A percentile compares a stretch with the other conserved stretches of the same genome.
These are phyloP conservation scores for Pseudogymnoascus sp. DNA, from an alignment of 2,329 filamentous ascomycete genomes.

Conservation along the genomic window DNA sequence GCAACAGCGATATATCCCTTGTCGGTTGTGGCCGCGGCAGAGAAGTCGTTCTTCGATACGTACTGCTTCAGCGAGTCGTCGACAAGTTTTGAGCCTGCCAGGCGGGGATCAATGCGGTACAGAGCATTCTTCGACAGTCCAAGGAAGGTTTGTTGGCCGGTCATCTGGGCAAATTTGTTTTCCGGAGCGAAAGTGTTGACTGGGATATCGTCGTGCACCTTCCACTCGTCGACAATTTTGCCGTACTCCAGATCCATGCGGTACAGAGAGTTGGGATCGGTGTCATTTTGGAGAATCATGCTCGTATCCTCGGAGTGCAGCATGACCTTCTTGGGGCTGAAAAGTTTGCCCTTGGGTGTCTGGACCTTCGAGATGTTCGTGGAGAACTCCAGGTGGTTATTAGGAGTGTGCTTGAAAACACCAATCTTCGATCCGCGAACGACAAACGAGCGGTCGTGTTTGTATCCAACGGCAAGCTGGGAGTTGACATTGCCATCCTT, in stretches of 20 bases:
- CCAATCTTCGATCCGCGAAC: conserved; percentile 97
- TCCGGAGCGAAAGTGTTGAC: conserved; percentile 89
- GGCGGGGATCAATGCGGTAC: conserved; percentile 85
- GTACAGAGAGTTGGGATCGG: conserved; percentile 84
- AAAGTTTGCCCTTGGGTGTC: conserved; percentile 76
- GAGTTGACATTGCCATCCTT: conserved; percentile 83
- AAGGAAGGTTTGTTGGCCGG: conserved; percentile 86
- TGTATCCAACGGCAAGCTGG: conserved; percentile 90
- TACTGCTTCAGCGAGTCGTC: conserved; percentile 94
- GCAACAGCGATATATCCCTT: conserved; percentile 96
- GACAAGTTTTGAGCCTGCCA: conserved; percentile 85
- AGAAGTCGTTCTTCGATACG: conserved; percentile 94
- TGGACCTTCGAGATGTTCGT: conserved; percentile 96
- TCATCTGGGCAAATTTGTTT: conserved; percentile 98
- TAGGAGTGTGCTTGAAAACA: conserved; percentile 91
- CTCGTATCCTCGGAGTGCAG: conserved; percentile 29
- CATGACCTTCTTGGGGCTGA: conserved; percentile 68
- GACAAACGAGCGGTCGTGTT: conserved; percentile 93
- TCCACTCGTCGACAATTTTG: conserved; percentile 98
- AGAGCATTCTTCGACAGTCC: conserved; percentile 88
- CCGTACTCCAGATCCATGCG: conserved; percentile 97
- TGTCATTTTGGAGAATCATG: conserved; percentile 28
- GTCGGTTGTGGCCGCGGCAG: conserved; percentile 84
- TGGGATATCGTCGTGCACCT: conserved; percentile 90
- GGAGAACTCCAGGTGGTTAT: conserved; percentile 89